phyloP scores from a whole-genome alignment of 352 stramenopile genomes.

The Phytophthora capsici region DNA sequence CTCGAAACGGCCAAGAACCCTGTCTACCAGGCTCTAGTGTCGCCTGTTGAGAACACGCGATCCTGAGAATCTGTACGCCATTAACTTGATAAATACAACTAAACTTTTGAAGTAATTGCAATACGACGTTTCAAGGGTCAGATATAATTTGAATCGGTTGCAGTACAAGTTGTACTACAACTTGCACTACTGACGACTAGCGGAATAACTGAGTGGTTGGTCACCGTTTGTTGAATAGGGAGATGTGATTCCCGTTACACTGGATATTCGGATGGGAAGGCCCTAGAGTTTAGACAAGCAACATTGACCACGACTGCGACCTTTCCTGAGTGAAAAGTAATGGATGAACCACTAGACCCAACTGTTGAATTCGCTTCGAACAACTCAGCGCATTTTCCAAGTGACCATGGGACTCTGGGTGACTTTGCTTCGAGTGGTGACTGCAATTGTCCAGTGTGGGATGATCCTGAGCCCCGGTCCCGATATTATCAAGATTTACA shows the following conservation, averaged over 20 bases:
- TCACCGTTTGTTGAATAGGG: background rate
- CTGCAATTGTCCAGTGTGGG: slow-evolving; percentile 19
- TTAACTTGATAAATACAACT: slow-evolving; percentile 1
- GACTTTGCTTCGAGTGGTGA: slow-evolving; percentile 22
- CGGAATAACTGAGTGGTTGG: background rate
- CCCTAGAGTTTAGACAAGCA: slow-evolving; percentile 13
- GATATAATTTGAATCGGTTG: background rate
- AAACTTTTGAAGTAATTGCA: background rate
- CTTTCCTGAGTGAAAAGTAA: background rate
- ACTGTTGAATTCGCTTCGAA: slow-evolving; percentile 14
- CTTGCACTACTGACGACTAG: slow-evolving; percentile 4
- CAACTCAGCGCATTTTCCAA: background rate
- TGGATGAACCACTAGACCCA: background rate
- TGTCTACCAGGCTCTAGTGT: slow-evolving; percentile 30
- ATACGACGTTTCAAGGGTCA: too few relatives aligned
- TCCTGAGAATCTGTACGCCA: slow-evolving; percentile 5
- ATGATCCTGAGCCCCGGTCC: slow-evolving; percentile 28
- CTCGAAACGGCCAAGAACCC: slow-evolving; percentile 26
- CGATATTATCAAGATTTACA: slow-evolving; percentile 21
- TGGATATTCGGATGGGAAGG: background rate
- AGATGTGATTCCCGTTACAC: background rate
- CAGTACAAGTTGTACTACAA: background rate
- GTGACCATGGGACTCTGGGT: slow-evolving; percentile 5
- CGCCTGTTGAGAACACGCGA: slow-evolving; percentile 11
- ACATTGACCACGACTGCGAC: background rate